These are phyloP conservation scores for Boletus rex-veris DNA, from an alignment of 768 basidiomycete genomes.

Conservation along the genomic window DNA sequence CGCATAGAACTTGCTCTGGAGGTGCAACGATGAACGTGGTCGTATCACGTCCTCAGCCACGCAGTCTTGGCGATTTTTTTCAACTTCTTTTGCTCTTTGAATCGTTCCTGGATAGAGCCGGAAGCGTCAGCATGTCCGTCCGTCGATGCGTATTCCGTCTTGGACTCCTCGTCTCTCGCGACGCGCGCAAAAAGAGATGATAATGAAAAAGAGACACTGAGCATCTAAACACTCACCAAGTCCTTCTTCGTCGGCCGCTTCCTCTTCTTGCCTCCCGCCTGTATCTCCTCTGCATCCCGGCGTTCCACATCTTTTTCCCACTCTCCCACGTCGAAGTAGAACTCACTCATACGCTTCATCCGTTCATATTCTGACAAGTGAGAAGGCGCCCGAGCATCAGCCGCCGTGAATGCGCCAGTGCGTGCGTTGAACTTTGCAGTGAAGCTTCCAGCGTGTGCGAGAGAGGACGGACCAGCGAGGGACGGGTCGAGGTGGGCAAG, in stretches of 20 bases:
- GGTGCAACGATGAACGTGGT: not conserved
- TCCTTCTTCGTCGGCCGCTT: constrained; percentile 82
- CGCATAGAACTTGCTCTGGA: not conserved
- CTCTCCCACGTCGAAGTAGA: constrained; percentile 79
- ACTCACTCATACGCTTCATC: constrained; percentile 76
- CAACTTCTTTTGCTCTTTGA: constrained; percentile 74
- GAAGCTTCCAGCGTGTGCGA: constrained; percentile 41
- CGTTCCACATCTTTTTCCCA: constrained; percentile 73
- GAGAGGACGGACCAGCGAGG: constrained; percentile 39
- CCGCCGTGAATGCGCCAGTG: constrained; percentile 69
- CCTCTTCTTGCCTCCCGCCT: constrained; percentile 63
- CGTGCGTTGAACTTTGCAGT: constrained; percentile 79
- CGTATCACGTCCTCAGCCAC: constrained; percentile 62
- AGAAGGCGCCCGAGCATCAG: constrained; percentile 65
- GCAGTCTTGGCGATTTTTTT: constrained; percentile 90
- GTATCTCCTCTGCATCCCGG: constrained; percentile 43
- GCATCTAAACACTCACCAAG: constrained; percentile 49
- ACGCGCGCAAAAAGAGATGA: constrained; percentile 16
- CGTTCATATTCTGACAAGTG: constrained; percentile 81
- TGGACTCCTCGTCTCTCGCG: constrained; percentile 19
- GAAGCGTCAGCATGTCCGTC: constrained; percentile 25
- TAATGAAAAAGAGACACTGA: constrained; percentile 12
- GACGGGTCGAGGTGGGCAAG: constrained; percentile 79
- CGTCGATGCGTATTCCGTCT: constrained; percentile 18
- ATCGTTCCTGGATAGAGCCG: constrained; percentile 58